Conservation (phyloP, 129 eudicot genomes). For the Sambucus nigra region DNA sequence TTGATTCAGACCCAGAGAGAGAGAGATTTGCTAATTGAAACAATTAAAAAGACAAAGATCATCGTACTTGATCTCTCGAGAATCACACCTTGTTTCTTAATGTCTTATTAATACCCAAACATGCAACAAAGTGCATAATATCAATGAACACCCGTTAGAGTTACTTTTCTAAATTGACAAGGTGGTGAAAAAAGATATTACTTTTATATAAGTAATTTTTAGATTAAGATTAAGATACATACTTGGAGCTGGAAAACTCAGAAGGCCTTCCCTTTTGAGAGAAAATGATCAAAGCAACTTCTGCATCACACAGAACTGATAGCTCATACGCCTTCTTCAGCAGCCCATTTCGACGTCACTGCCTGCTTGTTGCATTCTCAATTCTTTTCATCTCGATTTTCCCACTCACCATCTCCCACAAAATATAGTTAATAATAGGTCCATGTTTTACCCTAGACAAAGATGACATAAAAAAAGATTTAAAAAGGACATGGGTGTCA, state of each 20-base stretch:
- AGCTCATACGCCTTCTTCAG: slow-evolving; percentile 47
- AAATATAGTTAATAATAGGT: not conserved
- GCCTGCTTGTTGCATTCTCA: slow-evolving; percentile 54
- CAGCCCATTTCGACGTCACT: slow-evolving; percentile 51
- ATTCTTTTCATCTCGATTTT: slow-evolving; percentile 46
- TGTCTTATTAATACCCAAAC: not conserved
- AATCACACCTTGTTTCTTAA: not conserved
- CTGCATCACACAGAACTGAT: slow-evolving; percentile 37
- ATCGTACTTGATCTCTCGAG: not conserved
- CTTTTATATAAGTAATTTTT: not conserved
- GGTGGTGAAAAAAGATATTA: not conserved
- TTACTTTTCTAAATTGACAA: not conserved
- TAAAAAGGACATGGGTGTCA: not conserved
- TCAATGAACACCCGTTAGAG: not conserved
- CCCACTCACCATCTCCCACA: slow-evolving; percentile 49
- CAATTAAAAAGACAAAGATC: too few species aligned
- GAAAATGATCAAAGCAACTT: slow-evolving; percentile 44
- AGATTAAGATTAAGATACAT: slow-evolving; percentile 6
- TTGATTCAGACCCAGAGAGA: too few species aligned
- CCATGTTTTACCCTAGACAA: not conserved
- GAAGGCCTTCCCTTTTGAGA: slow-evolving; percentile 52
- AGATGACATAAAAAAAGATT: not conserved
- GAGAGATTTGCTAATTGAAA: too few species aligned
- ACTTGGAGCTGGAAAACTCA: slow-evolving; percentile 53
- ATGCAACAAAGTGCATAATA: not conserved